Percentiles rank a stretch among this genome's conserved stretches.
phyloP scores from a whole-genome alignment of 1,139 yeast species.

The Saccharomyces hybrid region DNA sequence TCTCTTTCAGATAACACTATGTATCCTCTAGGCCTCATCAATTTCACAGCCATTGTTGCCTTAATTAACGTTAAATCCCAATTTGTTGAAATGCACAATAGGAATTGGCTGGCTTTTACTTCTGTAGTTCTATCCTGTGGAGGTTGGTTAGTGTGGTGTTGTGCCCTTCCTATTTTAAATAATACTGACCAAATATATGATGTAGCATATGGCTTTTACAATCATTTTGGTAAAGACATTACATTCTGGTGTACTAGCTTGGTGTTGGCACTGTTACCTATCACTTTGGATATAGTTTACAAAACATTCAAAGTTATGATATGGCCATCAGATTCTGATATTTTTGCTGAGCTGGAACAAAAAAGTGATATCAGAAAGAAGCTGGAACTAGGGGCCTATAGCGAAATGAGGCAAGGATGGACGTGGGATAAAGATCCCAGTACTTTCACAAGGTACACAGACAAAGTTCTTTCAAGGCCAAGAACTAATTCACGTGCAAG shows the following conservation, averaged over 20 bases:
- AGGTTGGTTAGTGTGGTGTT: slow-evolving; percentile 87
- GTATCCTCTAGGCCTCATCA: slow-evolving; percentile 71
- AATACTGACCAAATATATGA: slow-evolving; percentile 57
- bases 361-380: slow-evolving; percentile 57
- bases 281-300: slow-evolving; percentile 56
- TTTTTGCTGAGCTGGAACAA: slow-evolving; percentile 69
- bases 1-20: slow-evolving; percentile 65
- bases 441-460: slow-evolving; percentile 23
- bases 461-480: slow-evolving; percentile 15
- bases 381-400: slow-evolving; percentile 65
- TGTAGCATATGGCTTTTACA: slow-evolving; percentile 59
- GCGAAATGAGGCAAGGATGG: slow-evolving; percentile 80
- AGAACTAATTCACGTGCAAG: slow-evolving; percentile 17
- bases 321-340: slow-evolving; percentile 66
- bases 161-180: slow-evolving; percentile 64
- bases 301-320: slow-evolving; percentile 51
- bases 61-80: slow-evolving; percentile 74
- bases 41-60: slow-evolving; percentile 63
- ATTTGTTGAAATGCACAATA: slow-evolving; percentile 74
- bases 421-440: slow-evolving; percentile 40
- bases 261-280: slow-evolving; percentile 47
- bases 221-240: slow-evolving; percentile 67
- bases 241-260: slow-evolving; percentile 82
- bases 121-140: slow-evolving; percentile 67
- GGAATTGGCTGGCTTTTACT: slow-evolving; percentile 64